Evolutionary conservation across 345 rosid genomes (phyloP), one percentile per base, ranked within the genome.

Genomic region (Citrus glauca): DNA sequence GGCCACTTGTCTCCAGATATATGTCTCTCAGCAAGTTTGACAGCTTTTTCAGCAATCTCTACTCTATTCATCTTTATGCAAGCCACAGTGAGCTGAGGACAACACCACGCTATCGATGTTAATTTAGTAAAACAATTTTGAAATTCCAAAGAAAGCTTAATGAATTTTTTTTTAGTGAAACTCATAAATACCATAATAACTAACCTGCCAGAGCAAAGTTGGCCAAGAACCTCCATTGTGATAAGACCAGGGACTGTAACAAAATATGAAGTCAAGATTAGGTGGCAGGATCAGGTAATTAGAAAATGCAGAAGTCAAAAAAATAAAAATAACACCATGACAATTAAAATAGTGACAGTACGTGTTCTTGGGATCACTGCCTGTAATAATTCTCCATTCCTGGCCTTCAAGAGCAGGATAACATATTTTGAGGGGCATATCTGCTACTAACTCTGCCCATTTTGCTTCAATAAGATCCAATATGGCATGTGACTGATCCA

Each of bases 151-250:
- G 25, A 38, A 13, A 28, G 11, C 13, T 45, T 45, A 13, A 13
- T 45, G 50, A 45, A 2, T 10, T n/a, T 22, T 38, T 50, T 53
- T 7, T 20, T 33, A 35, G 35, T 33, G 56, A 60, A 74, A 76
- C 70, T 60, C 7, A 40, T 57, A 27, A 65, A 71, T 10, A 72
- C 35, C 53, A 62, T 45, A 45, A 1, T 13, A 69, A 87, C 94
- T 82, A 81, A 94, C 98, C 98, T 92, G 98, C 98, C 98, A 93
- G 73, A 95, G 90, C 86, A 95, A 79, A 75, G 98, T 95, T 78
- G 98, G 98, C 97, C 98, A 95, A 56, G 98, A 82, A 61, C 98
- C 98, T 77, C 90, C 98, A 80, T 95, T 95, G 87, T 93, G 98
- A 80, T 95, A 94, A 66, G 98, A 93, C 98, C 98, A 94, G 16